Evolutionary conservation across 108 stramenopile genomes (phyloP).

Genomic region (Fragilariopsis cylindrus): DNA sequence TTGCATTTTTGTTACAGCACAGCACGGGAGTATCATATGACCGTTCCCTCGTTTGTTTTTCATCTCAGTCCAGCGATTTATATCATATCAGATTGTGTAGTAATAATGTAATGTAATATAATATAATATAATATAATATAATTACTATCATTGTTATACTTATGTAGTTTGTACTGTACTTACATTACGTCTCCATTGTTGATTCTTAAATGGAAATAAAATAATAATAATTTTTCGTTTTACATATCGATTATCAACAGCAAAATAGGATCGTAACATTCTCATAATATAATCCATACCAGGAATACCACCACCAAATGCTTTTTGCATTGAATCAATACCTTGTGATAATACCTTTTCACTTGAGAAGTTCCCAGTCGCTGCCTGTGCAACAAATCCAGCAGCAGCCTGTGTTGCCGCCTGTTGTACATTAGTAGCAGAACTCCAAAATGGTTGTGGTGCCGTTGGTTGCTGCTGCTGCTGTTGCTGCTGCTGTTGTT

Average conservation of each 20-base stretch:
- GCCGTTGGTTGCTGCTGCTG: conserved; percentile 22
- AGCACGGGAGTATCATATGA: too few species aligned
- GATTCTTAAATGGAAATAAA: conserved; percentile 83
- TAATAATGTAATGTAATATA: too few species aligned
- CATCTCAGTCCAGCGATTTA: background rate
- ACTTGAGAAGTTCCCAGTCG: conserved; percentile 32
- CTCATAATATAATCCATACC: conserved; percentile 77
- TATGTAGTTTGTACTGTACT: background rate
- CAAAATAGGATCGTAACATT: conserved; percentile 86
- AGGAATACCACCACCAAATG: conserved; percentile 66
- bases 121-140: background rate
- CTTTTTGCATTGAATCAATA: conserved; percentile 26
- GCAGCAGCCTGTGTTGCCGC: conserved; percentile 60
- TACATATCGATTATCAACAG: conserved; percentile 95
- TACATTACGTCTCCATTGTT: conserved; percentile 81
- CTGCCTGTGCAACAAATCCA: conserved; percentile 34
- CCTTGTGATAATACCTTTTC: conserved; percentile 59
- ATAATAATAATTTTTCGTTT: conserved; percentile 85
- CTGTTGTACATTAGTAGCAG: conserved; percentile 15
- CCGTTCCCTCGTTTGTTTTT: too few species aligned
- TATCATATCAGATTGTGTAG: background rate
- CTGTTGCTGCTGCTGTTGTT: conserved; percentile 38
- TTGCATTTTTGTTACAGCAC: too few species aligned
- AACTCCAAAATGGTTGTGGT: conserved; percentile 17
- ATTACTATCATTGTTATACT: conserved; percentile 20